phyloP scores from a whole-genome alignment of 495 filamentous ascomycete species.

The Podospora didyma region DNA sequence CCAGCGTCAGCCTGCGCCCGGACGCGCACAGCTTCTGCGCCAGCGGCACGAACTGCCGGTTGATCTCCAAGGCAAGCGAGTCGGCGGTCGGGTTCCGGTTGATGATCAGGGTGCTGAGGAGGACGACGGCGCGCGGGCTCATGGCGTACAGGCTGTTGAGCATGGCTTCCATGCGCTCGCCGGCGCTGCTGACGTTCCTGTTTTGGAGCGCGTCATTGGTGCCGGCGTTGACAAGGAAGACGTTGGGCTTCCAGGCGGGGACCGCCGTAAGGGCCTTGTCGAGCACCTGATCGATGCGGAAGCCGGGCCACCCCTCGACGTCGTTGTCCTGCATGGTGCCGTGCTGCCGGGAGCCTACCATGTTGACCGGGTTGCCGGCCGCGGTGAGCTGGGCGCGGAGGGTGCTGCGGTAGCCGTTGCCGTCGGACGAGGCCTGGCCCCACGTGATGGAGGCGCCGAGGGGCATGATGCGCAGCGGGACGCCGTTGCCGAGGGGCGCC shows the following conservation, averaged over 20 bases:
- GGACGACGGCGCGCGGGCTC: slow-evolving; percentile 42
- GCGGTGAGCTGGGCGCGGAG: slow-evolving; percentile 25
- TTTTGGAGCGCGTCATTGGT: slow-evolving; percentile 44
- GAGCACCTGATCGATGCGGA: slow-evolving; percentile 42
- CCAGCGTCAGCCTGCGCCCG: slow-evolving; percentile 37
- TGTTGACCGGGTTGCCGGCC: slow-evolving; percentile 40
- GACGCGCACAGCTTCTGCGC: slow-evolving; percentile 24
- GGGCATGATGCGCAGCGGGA: slow-evolving; percentile 46
- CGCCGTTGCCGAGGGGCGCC: slow-evolving; percentile 15
- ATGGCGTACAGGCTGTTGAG: slow-evolving; percentile 32
- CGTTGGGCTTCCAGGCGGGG: slow-evolving; percentile 38
- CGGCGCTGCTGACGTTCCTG: slow-evolving; percentile 22
- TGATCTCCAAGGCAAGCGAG: slow-evolving; percentile 32
- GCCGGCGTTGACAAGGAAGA: slow-evolving; percentile 46
- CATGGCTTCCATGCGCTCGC: slow-evolving; percentile 33
- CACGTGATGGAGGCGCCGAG: slow-evolving; percentile 55
- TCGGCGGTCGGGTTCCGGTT: slow-evolving; percentile 26
- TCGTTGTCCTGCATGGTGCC: slow-evolving; percentile 52
- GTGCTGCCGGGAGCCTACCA: slow-evolving; percentile 43
- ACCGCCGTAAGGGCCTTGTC: slow-evolving; percentile 26
- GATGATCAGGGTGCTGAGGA: slow-evolving; percentile 47
- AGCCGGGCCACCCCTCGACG: slow-evolving; percentile 49
- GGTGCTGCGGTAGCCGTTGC: slow-evolving; percentile 34
- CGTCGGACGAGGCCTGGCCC: slow-evolving; percentile 34
- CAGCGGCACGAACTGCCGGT: slow-evolving; percentile 32